Conservation (phyloP, 208 protist species). For the Crithidia brevicula region DNA sequence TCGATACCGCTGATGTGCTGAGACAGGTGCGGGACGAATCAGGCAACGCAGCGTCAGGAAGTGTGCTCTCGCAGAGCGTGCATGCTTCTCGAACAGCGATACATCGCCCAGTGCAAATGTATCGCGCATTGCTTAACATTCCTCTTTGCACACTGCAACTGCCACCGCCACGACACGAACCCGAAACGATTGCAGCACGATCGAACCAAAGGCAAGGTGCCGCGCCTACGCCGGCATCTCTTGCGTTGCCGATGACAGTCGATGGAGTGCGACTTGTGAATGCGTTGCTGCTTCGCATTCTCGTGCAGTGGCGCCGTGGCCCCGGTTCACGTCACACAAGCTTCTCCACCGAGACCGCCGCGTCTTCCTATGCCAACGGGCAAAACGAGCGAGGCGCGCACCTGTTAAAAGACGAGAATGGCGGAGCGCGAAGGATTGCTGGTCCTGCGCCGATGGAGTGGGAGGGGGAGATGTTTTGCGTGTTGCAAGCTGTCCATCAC, state of each 20-base stretch:
- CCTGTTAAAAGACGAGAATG: not conserved
- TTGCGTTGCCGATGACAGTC: not conserved
- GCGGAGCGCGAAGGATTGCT: not conserved
- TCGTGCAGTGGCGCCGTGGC: constrained; percentile 32
- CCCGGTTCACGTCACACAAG: too few species aligned
- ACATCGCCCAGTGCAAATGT: constrained; percentile 23
- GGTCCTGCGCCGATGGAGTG: constrained; percentile 2
- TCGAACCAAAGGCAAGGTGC: not conserved
- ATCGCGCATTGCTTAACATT: constrained; percentile 48
- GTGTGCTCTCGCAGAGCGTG: not conserved
- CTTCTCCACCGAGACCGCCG: too few species aligned
- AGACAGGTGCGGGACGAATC: not conserved
- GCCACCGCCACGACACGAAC: not conserved
- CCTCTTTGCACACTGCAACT: constrained; percentile 21
- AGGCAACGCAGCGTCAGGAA: not conserved
- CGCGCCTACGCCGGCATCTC: not conserved
- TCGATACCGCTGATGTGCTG: not conserved
- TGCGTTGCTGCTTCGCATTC: constrained; percentile 29
- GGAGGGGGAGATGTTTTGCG: constrained; percentile 23
- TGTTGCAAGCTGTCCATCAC: constrained; percentile 22
- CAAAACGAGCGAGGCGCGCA: not conserved
- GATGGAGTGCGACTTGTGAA: constrained; percentile 28
- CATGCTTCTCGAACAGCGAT: not conserved
- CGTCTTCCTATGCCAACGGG: not conserved
- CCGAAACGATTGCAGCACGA: too few species aligned